Base-by-base conservation (phyloP, 2,329 filamentous ascomycete genomes). In the Claviceps lovelessii region DNA sequence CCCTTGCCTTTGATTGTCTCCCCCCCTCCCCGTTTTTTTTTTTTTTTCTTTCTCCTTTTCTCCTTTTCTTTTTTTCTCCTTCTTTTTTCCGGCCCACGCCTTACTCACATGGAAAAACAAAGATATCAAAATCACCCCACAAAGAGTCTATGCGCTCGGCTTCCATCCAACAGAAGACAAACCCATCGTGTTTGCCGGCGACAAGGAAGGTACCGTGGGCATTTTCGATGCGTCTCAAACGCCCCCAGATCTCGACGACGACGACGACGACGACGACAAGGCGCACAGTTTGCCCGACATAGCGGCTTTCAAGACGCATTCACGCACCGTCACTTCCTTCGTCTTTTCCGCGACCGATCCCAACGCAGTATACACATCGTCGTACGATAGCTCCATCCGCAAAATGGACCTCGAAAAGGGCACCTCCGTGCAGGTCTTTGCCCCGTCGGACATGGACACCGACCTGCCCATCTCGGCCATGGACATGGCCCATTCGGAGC, bases 81-180 rank as follows among this genome's bases (percentile, higher is more conserved):
- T n/a, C n/a, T n/a, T n/a, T n/a, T n/a, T n/a, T n/a, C n/a, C n/a
- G n/a, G n/a, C n/a, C n/a, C n/a, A 33, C 35, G 9, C 35, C 1
- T 41, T 17, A 4, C 37, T 41, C 13, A 41, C 37, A 17, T 7
- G 37, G 17, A 17, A 31, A n/a, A 11, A 4, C 4, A 8, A 60
- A 89, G 88, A 88, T 53, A 93, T 96, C 63, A 97, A 96, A 66
- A 84, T 96, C 51, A 91, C 87, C 0, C 90, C 90, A 0, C 89
- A 95, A 61, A 75, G 91, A 53, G 79, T 95, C 15, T 98, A 97
- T 64, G 79, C 87, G 0, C 81, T 97, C 62, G 83, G 85, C 0
- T 91, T 98, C 61, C 93, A 98, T 63, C 93, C 93, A 0, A 90
- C 84, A 0, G 76, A 83, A 56, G 83, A 90, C 3, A 97, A 97